A percentile compares a stretch with the other conserved stretches of the same genome.
phyloP scores from a whole-genome alignment of 352 stramenopile species.

The Phytophthora palmivora region DNA sequence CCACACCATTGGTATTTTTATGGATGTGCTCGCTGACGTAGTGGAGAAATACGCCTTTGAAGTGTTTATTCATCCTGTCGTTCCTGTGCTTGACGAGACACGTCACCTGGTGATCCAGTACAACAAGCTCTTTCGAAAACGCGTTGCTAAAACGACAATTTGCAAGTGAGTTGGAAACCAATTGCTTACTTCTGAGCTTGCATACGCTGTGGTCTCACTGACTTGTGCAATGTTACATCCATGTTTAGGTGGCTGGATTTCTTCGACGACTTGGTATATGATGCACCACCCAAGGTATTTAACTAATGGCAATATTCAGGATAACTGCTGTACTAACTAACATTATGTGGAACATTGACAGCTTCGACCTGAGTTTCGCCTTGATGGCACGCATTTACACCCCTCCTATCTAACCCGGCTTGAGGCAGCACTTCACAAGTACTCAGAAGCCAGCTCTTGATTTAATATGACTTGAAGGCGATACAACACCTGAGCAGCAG shows the following conservation, averaged over 20 bases:
- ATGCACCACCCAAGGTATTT: slow-evolving; percentile 52
- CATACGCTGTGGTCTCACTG: neutral
- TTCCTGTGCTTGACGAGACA: slow-evolving; percentile 91
- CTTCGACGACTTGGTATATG: slow-evolving; percentile 80
- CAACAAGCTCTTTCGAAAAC: slow-evolving; percentile 71
- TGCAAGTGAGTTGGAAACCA: slow-evolving; percentile 44
- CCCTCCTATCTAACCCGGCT: slow-evolving; percentile 69
- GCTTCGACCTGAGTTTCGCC: slow-evolving; percentile 55
- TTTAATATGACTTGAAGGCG: slow-evolving; percentile 25
- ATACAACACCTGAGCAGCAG: slow-evolving; percentile 28
- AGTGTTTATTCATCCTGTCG: slow-evolving; percentile 85
- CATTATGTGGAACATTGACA: slow-evolving; percentile 15
- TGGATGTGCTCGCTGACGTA: slow-evolving; percentile 62
- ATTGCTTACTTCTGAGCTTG: slow-evolving; percentile 3
- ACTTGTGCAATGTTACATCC: neutral
- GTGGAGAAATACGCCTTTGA: slow-evolving; percentile 71
- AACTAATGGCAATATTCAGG: neutral
- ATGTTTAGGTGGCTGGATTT: slow-evolving; percentile 87
- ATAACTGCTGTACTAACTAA: slow-evolving; percentile 1
- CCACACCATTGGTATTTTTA: slow-evolving; percentile 83
- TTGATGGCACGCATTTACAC: slow-evolving; percentile 91
- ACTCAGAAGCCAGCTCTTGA: neutral
- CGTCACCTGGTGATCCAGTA: slow-evolving; percentile 84
- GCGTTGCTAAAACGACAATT: slow-evolving; percentile 46
- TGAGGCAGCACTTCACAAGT: slow-evolving; percentile 44